Conservation (phyloP, 2,329 filamentous ascomycete species). For the Nothophaeocryptopus gaeumannii region DNA sequence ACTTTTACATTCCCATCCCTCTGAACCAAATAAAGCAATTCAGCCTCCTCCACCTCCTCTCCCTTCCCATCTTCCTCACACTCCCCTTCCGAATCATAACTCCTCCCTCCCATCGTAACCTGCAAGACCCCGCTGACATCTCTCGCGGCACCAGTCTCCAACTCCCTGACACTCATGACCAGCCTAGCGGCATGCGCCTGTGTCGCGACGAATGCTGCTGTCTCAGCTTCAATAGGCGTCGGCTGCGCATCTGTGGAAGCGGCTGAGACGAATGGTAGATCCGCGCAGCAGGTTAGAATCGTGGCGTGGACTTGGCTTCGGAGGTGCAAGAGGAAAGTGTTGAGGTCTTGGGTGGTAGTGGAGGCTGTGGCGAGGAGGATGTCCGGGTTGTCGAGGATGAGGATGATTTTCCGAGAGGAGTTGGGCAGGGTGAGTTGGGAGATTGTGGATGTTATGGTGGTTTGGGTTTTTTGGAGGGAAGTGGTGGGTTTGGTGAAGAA, state of each 20-base stretch:
- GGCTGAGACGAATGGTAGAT: conserved; percentile 62
- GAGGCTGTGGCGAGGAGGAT: conserved; percentile 40
- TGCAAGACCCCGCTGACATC: conserved; percentile 88
- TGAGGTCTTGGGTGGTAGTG: conserved; percentile 30
- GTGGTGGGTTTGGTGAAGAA: conserved; percentile 49
- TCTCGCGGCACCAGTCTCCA: conserved; percentile 84
- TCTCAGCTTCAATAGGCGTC: conserved; percentile 67
- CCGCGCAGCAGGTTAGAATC: conserved; percentile 68
- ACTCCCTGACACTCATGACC: conserved; percentile 67
- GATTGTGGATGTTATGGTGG: conserved; percentile 11
- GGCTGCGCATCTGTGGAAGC: conserved; percentile 34
- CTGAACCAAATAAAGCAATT: conserved; percentile 77
- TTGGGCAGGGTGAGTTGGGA: background rate
- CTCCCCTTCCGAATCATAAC: conserved; percentile 59
- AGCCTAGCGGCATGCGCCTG: conserved; percentile 72
- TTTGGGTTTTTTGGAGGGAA: conserved; percentile 11
- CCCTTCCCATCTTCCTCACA: conserved; percentile 68
- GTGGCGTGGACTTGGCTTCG: conserved; percentile 55
- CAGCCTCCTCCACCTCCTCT: conserved; percentile 53
- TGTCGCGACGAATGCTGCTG: conserved; percentile 67
- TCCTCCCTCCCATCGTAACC: conserved; percentile 60
- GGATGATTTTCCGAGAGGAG: conserved; percentile 33
- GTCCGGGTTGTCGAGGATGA: conserved; percentile 47
- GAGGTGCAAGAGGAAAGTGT: conserved; percentile 29
- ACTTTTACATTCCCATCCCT: conserved; percentile 77